Conservation (phyloP, 768 basidiomycete species). For the Boletus speciosus region DNA sequence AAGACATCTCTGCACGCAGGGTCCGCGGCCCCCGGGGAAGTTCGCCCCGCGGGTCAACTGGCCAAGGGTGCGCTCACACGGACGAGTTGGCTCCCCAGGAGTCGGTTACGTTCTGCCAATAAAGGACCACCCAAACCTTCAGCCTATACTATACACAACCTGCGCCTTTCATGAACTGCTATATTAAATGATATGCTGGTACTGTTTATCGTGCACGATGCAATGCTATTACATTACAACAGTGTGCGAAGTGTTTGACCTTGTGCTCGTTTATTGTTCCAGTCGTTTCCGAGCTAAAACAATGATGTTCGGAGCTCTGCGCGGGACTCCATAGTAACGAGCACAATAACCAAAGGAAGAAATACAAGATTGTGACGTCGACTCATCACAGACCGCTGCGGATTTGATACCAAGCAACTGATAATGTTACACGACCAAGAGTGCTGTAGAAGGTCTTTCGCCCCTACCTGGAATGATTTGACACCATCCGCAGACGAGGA, state of each 20-base stretch:
- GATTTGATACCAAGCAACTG: slow-evolving; percentile 18
- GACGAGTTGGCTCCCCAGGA: slow-evolving; percentile 22
- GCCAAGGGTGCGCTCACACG: slow-evolving; percentile 51
- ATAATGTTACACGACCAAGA: slow-evolving; percentile 30
- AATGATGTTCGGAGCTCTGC: slow-evolving; percentile 1
- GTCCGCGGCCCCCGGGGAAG: slow-evolving; percentile 55
- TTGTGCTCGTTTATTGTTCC: slow-evolving; percentile 11
- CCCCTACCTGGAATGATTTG: slow-evolving; percentile 8
- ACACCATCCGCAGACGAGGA: slow-evolving; percentile 11
- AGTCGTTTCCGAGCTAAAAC: slow-evolving; percentile 2
- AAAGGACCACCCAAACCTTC: slow-evolving; percentile 9
- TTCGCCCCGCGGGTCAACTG: slow-evolving; percentile 50
- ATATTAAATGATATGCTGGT: slow-evolving; percentile 1
- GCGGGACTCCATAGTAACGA: slow-evolving; percentile 8
- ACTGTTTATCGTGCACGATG: background rate
- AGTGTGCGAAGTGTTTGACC: background rate
- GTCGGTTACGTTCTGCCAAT: slow-evolving; percentile 13
- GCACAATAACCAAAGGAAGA: slow-evolving; percentile 13
- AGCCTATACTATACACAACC: slow-evolving; percentile 18
- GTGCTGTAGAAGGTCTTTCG: slow-evolving; percentile 13
- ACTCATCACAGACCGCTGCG: slow-evolving; percentile 10
- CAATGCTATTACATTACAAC: slow-evolving; percentile 8
- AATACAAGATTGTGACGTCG: slow-evolving; percentile 10
- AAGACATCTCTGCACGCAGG: slow-evolving; percentile 42
- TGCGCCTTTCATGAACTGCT: slow-evolving; percentile 19